Percentiles rank a stretch among this genome's conserved stretches.
Conservation (phyloP, 441 rosid genomes). For the Euphorbia schlechtendalii region DNA sequence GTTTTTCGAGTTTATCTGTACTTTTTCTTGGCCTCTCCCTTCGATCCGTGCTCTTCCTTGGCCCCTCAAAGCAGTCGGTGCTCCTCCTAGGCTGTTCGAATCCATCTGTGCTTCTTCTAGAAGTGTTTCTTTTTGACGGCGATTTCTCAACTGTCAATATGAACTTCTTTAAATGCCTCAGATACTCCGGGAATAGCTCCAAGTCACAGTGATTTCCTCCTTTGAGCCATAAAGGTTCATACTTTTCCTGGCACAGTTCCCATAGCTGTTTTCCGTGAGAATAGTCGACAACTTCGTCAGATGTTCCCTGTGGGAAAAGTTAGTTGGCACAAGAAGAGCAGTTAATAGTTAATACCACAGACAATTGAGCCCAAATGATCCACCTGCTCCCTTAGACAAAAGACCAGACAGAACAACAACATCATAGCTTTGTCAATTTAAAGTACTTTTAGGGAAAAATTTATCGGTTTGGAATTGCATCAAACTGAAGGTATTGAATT, state of each 20-base stretch:
- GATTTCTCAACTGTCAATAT: constrained; percentile 71
- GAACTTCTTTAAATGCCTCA: constrained; percentile 95
- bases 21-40: constrained; percentile 81
- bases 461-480: background rate
- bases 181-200: constrained; percentile 77
- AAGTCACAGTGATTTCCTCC: constrained; percentile 92
- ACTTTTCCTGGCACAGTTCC: constrained; percentile 88
- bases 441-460: background rate
- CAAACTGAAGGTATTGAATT: background rate
- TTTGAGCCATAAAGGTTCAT: constrained; percentile 91
- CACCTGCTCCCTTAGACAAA: too few species aligned
- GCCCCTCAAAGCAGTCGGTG: constrained; percentile 42
- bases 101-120: constrained; percentile 58
- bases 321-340: too few species aligned
- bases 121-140: constrained; percentile 55
- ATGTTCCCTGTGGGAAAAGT: constrained; percentile 61
- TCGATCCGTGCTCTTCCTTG: constrained; percentile 73
- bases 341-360: background rate
- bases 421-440: background rate
- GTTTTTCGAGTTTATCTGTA: constrained; percentile 58
- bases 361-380: too few species aligned
- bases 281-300: constrained; percentile 91
- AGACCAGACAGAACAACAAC: background rate
- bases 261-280: constrained; percentile 95
- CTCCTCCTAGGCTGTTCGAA: constrained; percentile 53